These are phyloP conservation scores for Rhodocollybia butyracea DNA, from an alignment of 768 basidiomycete species.

Conservation along the genomic window DNA sequence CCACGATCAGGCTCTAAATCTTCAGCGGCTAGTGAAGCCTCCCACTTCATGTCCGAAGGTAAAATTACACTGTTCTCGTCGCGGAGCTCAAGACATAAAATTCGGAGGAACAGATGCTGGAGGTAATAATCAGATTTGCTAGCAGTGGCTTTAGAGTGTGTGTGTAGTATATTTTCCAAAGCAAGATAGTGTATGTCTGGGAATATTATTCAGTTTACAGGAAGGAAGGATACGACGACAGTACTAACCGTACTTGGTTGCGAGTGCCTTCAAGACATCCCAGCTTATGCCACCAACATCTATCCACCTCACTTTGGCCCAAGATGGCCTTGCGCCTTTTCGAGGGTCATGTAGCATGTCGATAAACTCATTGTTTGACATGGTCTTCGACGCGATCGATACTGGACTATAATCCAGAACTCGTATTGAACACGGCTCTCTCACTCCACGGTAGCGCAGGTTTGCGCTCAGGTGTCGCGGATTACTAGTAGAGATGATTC, in stretches of 20 bases:
- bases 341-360: constrained; percentile 33
- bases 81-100: constrained; percentile 10
- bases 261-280: constrained; percentile 60
- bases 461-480: constrained; percentile 46
- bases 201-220: not conserved
- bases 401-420: constrained; percentile 56
- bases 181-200: constrained; percentile 48
- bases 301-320: constrained; percentile 59
- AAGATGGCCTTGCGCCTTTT: constrained; percentile 29
- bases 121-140: constrained; percentile 21
- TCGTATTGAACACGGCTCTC: constrained; percentile 56
- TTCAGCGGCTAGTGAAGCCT: not conserved
- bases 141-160: constrained; percentile 22
- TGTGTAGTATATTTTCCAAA: constrained; percentile 44
- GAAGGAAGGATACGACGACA: too few relatives aligned
- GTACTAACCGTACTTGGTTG: constrained; percentile 55
- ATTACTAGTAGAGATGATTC: too few relatives aligned
- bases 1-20: not conserved
- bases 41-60: not conserved
- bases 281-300: constrained; percentile 61
- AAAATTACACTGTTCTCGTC: constrained; percentile 8
- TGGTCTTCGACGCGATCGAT: constrained; percentile 37
- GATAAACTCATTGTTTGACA: constrained; percentile 51
- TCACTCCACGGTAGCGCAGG: constrained; percentile 47
- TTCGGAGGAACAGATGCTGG: constrained; percentile 13